A percentile compares a stretch with the other conserved stretches of the same genome.
These are phyloP conservation scores for Nemania serpens DNA, from an alignment of 2,329 filamentous ascomycete species.

Conservation along the genomic window DNA sequence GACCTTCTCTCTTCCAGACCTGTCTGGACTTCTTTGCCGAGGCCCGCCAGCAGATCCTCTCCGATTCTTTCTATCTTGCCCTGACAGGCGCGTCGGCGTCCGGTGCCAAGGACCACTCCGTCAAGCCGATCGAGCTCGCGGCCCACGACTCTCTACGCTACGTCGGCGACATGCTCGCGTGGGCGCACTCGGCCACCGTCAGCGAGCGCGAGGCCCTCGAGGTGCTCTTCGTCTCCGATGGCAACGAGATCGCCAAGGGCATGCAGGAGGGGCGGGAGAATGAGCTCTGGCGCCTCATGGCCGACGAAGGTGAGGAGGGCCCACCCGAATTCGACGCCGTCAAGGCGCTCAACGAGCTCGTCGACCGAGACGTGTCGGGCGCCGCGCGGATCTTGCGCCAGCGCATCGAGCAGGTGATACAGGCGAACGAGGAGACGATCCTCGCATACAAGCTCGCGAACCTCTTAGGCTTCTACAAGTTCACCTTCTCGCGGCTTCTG, in stretches of 20 bases:
- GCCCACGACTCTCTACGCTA: conserved; percentile 92
- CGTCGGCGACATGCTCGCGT: conserved; percentile 95
- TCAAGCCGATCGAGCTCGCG: conserved; percentile 91
- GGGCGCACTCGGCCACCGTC: conserved; percentile 92
- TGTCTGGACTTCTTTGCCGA: conserved; percentile 94
- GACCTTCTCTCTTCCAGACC: conserved; percentile 88
- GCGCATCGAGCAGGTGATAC: conserved; percentile 87
- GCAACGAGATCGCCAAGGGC: conserved; percentile 82
- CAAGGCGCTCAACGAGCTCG: conserved; percentile 81
- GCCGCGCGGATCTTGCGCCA: conserved; percentile 86
- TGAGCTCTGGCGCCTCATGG: conserved; percentile 77
- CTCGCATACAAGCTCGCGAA: conserved; percentile 89
- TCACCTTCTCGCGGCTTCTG: conserved; percentile 81
- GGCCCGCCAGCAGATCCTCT: conserved; percentile 82
- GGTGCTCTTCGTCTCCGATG: conserved; percentile 87
- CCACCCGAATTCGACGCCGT: conserved; percentile 73
- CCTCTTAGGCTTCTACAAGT: conserved; percentile 84
- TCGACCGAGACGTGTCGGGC: conserved; percentile 82
- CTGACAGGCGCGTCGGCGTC: conserved; percentile 72
- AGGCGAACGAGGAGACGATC: conserved; percentile 88
- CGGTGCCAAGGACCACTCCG: conserved; percentile 61
- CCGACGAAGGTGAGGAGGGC: conserved; percentile 56
- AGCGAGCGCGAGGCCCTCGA: conserved; percentile 93
- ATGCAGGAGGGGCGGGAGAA: conserved; percentile 79
- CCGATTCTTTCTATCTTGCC: conserved; percentile 86